Percentiles rank a stretch among this genome's conserved stretches.
phyloP scores from a whole-genome alignment of 1,284 basidiomycete species.

The Fomitiporia mediterranea region DNA sequence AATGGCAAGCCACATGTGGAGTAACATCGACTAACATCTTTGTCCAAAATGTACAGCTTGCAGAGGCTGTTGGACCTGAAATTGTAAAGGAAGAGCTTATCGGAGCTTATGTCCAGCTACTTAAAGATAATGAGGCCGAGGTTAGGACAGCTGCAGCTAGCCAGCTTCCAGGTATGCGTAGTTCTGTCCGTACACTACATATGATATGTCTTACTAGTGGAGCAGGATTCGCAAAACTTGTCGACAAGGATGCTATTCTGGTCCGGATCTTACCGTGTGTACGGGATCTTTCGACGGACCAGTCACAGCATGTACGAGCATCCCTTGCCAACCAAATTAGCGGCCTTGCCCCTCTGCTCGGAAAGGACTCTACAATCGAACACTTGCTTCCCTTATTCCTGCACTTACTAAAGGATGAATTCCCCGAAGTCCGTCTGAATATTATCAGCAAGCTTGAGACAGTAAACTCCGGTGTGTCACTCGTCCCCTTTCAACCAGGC shows the following conservation, averaged over 20 bases:
- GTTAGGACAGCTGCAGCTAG: constrained; percentile 95
- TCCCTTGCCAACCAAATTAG: constrained; percentile 96
- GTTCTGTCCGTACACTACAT: not conserved
- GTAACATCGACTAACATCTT: constrained; percentile 9
- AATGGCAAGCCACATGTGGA: not conserved
- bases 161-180: constrained; percentile 66
- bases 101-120: constrained; percentile 86
- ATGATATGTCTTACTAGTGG: constrained; percentile 2
- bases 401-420: constrained; percentile 96
- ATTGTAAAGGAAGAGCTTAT: constrained; percentile 95
- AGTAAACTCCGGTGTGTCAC: constrained; percentile 79
- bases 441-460: constrained; percentile 99
- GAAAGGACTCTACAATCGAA: constrained; percentile 93
- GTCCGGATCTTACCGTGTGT: constrained; percentile 95
- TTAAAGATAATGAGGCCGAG: constrained; percentile 99
- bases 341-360: constrained; percentile 94
- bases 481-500: not conserved
- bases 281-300: constrained; percentile 89
- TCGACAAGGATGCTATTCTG: constrained; percentile 94
- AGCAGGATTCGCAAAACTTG: constrained; percentile 92
- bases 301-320: constrained; percentile 95
- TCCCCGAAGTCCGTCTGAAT: constrained; percentile 96
- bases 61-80: constrained; percentile 87
- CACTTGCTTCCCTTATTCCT: constrained; percentile 96
- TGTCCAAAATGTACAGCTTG: constrained; percentile 51